Percentiles rank a stretch among this genome's conserved stretches.
These are phyloP conservation scores for Metschnikowia gelsemii DNA, from an alignment of 805 yeast species.

Conservation along the genomic window DNA sequence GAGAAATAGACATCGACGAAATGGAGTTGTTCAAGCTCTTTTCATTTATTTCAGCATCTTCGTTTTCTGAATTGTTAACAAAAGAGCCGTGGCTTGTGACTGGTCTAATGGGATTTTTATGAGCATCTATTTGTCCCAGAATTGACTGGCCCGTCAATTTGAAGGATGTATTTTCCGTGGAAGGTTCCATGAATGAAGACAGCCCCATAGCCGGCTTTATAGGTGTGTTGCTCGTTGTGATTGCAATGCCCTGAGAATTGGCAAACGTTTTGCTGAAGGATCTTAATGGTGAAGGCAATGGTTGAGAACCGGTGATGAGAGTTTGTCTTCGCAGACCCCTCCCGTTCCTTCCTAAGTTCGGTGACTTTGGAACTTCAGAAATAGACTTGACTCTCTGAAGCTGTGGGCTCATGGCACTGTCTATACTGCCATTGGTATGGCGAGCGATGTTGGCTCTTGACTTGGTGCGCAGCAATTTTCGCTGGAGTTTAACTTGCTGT, in stretches of 20 bases:
- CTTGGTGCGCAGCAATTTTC: conserved; percentile 20
- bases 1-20: conserved; percentile 43
- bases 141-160: conserved; percentile 2
- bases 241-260: conserved; percentile 35
- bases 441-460: conserved; percentile 6
- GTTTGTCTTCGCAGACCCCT: conserved; percentile 68
- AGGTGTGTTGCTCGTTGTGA: conserved; percentile 43
- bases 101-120: conserved; percentile 7
- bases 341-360: conserved; percentile 43
- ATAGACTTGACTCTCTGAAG: conserved; percentile 19
- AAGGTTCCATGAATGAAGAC: conserved; percentile 20
- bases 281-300: conserved; percentile 83
- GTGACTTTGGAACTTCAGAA: conserved; percentile 26
- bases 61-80: conserved; percentile 19
- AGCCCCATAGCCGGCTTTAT: conserved; percentile 24
- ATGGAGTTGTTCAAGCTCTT: conserved; percentile 38
- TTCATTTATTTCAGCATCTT: conserved; percentile 19
- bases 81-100: conserved; percentile 15
- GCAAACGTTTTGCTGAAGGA: conserved; percentile 48
- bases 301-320: conserved; percentile 86
- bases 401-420: conserved; percentile 11
- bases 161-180: conserved; percentile 5
- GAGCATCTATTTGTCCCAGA: background rate
- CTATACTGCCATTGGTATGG: conserved; percentile 7
- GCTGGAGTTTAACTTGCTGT: conserved; percentile 44